Evolutionary conservation across 1,139 yeast genomes (phyloP), one percentile per base, ranked within the genome.

Genomic region (Meyerozyma sp.): DNA sequence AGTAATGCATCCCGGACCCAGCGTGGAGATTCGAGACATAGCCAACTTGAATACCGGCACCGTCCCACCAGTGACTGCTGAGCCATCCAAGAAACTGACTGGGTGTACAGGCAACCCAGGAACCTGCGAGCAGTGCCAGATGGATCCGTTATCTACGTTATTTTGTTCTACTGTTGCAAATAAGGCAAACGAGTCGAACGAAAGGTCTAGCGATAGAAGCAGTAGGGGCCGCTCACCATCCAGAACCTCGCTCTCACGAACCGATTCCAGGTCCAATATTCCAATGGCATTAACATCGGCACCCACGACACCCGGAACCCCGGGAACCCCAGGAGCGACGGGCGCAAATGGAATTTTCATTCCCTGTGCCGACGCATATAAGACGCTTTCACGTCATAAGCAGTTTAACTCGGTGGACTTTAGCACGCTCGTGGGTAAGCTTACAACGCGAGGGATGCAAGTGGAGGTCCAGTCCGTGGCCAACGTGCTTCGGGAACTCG

Each of bases 81-180:
- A 20, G 8, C 37, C 25, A 10, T 49, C 25, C 46, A 43, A 14
- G 52, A 53, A 11, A 40, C 46, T 14, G 48, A 58, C 62, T 10
- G 84, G 80, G n/a, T 87, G 95, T 61, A 84, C 93, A 0, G 95
- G 95, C 0, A 80, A 85, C 55, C 96, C 96, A 13, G 96, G 96
- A 5, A 81, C 90, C 7, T 90, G 97, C 61, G 65, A 68, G 18
- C 94, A 85, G 63, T 90, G 97, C 63, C 94, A 84, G 56, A 62
- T 72, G 46, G 96, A 89, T 60, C 96, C 96, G 36, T 82, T 88
- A 90, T 84, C 93, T 5, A 87, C 95, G 1, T 67, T 88, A 34
- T 89, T 89, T 66, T 89, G 96, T 65, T 82, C 94, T 1, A 85
- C 95, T 0, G 81, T 88, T 36, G 95, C 95, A 5, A 76, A 77